Evolutionary conservation across 83 land plant species (phyloP).

Genomic region (Larix sibirica): DNA sequence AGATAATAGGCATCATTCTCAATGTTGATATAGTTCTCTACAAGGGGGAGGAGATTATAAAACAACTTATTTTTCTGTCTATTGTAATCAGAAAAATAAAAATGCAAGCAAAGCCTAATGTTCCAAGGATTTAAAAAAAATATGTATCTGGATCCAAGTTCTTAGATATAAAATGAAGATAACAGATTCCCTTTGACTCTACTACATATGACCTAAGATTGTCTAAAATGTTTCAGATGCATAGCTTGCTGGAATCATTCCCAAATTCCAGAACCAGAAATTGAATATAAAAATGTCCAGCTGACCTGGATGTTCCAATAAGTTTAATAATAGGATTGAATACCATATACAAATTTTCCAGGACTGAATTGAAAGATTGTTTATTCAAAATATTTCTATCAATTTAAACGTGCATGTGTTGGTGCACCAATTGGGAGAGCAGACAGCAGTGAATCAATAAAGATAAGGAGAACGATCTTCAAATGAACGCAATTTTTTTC

Average conservation of each 20-base stretch:
- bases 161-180: not conserved
- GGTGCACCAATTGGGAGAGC: too few species aligned
- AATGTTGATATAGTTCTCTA: not conserved
- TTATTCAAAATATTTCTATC: not conserved
- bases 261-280: not conserved
- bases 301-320: not conserved
- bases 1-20: conserved; percentile 2
- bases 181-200: not conserved
- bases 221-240: not conserved
- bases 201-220: not conserved
- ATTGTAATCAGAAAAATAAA: not conserved
- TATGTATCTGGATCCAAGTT: not conserved
- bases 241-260: not conserved
- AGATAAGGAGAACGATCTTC: too few species aligned
- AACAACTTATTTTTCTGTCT: not conserved
- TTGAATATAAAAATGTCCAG: not conserved
- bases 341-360: not conserved
- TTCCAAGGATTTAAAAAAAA: not conserved
- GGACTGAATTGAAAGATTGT: not conserved
- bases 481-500: too few species aligned
- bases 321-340: not conserved
- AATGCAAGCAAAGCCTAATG: too few species aligned
- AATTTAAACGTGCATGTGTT: too few species aligned
- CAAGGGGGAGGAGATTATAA: not conserved
- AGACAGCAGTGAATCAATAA: too few species aligned